Base-by-base conservation (phyloP, 106 monocot species). In the Amphibolis antarctica region DNA sequence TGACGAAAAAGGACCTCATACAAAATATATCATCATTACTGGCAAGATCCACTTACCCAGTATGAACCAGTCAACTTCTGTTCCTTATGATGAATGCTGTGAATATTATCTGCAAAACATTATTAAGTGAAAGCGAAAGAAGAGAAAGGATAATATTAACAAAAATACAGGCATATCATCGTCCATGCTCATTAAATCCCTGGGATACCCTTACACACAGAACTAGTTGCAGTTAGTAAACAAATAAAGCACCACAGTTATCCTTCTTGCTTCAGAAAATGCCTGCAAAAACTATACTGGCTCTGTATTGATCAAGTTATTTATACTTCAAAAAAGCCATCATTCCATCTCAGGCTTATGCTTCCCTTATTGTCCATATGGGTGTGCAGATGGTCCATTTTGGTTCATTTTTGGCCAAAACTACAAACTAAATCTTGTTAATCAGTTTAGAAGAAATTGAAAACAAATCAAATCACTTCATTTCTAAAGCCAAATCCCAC, bases 21-120 rank as follows among this genome's bases (percentile, higher is more conserved):
- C 3, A 49, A 17, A 4, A 49, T 3, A 49, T 19, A 49, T 19
- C n/a, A 7, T 17, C 18, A 17, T 12, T 15, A 49, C n/a, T n/a
- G 18, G 17, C 4, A 66, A 54, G 51, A 19, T 20, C 53, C 56
- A 55, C 77, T 64, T 91, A 91, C 91, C 91, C 91, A 92, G 56
- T 92, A 86, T 63, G 86, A 92, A 46, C 78, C 83, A 60, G 91
- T 92, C 83, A 83, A 81, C 52, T 83, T 66, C 28, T 72, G 30
- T 2, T 78, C 83, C 83, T 92, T 92, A 54, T 77, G 71, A 50
- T 83, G 62, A 74, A 86, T 74, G 76, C 91, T 92, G 55, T 92
- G 91, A 67, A 92, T 65, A 76, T 86, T 92, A 55, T 78, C 91
- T 92, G 78, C 44, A 63, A 45, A 66, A 25, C 47, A 75, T 57